Evolutionary conservation across 129 eudicot genomes (phyloP).

Genomic region (Artemisia argyi): DNA sequence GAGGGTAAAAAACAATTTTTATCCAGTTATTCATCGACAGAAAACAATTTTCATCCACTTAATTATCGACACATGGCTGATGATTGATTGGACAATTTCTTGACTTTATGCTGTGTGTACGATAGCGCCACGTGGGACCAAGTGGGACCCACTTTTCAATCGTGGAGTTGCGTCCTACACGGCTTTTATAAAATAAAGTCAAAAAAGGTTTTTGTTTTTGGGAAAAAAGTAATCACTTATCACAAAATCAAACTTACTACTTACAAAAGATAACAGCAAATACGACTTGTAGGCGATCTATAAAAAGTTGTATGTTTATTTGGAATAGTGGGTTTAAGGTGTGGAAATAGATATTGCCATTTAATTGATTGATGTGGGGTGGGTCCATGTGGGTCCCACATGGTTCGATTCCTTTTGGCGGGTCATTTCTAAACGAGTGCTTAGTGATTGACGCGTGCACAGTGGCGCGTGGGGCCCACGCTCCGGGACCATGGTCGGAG

Average conservation of each 20-base stretch:
- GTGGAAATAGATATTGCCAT: constrained; percentile 15
- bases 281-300: neutral
- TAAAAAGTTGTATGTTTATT: accelerated
- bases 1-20: constrained; percentile 11
- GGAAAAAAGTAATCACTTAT: neutral
- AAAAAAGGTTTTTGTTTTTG: constrained; percentile 37
- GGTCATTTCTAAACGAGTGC: constrained; percentile 27
- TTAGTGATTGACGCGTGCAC: constrained; percentile 65
- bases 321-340: neutral
- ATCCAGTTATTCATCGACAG: constrained; percentile 45
- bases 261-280: accelerated
- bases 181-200: constrained; percentile 54
- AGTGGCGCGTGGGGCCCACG: constrained; percentile 41
- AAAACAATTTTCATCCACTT: constrained; percentile 30
- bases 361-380: constrained; percentile 26
- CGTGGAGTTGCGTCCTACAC: constrained; percentile 60
- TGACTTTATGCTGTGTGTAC: constrained; percentile 40
- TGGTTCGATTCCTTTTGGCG: constrained; percentile 47
- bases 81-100: constrained; percentile 50
- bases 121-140: constrained; percentile 42
- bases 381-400: constrained; percentile 34
- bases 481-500: constrained; percentile 17
- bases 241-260: neutral
- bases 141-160: constrained; percentile 25
- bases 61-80: constrained; percentile 53